Evolutionary conservation across 495 filamentous ascomycete species (phyloP).

Genomic region (Amphirosellinia nigrospora): DNA sequence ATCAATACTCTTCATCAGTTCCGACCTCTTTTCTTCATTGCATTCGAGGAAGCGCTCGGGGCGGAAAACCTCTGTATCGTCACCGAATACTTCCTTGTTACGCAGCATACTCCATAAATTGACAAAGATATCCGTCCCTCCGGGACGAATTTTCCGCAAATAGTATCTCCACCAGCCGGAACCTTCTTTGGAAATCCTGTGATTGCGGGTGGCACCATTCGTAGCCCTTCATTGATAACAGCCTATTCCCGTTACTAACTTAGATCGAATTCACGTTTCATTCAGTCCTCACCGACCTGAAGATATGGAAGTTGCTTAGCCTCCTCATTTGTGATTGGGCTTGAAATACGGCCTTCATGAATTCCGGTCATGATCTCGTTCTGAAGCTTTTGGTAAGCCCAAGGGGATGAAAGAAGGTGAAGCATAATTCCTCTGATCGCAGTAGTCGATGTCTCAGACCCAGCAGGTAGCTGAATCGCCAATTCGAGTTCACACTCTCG

Average conservation of each 20-base stretch:
- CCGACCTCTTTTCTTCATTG: conserved; percentile 36
- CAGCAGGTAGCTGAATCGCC: conserved; percentile 54
- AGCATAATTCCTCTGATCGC: conserved; percentile 61
- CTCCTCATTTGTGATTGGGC: conserved; percentile 46
- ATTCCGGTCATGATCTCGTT: conserved; percentile 56
- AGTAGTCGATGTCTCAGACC: conserved; percentile 66
- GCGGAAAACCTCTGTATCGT: conserved; percentile 54
- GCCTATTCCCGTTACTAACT: conserved; percentile 37
- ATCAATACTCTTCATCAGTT: conserved; percentile 48
- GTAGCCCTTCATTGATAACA: conserved; percentile 58
- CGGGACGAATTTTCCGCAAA: conserved; percentile 57
- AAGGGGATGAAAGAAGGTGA: conserved; percentile 52
- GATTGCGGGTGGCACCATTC: conserved; percentile 48
- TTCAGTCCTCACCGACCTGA: conserved; percentile 26
- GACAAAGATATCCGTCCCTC: conserved; percentile 58
- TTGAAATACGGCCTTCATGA: conserved; percentile 40
- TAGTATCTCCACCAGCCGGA: conserved; percentile 58
- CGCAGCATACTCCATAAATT: conserved; percentile 48
- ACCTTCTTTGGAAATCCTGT: conserved; percentile 50
- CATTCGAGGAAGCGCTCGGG: conserved; percentile 64
- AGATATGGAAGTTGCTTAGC: conserved; percentile 51
- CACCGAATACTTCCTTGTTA: conserved; percentile 52
- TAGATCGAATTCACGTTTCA: conserved; percentile 30
- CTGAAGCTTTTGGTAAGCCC: conserved; percentile 58
- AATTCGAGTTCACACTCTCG: conserved; percentile 44